phyloP scores from a whole-genome alignment of 1,139 yeast genomes.

The Pichia cactophila region DNA sequence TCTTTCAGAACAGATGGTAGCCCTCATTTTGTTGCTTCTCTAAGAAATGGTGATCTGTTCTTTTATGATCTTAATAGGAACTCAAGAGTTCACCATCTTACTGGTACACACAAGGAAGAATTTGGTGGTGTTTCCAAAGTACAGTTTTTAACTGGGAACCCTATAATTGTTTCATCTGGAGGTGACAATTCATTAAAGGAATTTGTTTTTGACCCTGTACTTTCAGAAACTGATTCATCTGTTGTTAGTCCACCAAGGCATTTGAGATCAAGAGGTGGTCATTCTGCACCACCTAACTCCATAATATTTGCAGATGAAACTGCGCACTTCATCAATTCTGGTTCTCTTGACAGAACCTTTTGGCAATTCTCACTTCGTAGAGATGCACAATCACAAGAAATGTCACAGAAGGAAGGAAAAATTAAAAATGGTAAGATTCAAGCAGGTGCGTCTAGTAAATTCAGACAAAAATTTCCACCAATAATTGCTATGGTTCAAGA shows the following conservation, averaged over 20 bases:
- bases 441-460: conserved; percentile 45
- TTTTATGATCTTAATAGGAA: conserved; percentile 75
- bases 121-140: conserved; percentile 79
- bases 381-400: conserved; percentile 93
- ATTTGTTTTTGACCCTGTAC: conserved; percentile 85
- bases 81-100: conserved; percentile 65
- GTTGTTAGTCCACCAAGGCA: conserved; percentile 87
- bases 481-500: conserved; percentile 67
- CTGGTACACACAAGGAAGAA: conserved; percentile 64
- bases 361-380: conserved; percentile 92
- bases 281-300: conserved; percentile 80
- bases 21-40: conserved; percentile 75
- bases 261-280: conserved; percentile 93
- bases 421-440: conserved; percentile 46
- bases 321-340: conserved; percentile 80
- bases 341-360: conserved; percentile 77
- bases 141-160: conserved; percentile 82
- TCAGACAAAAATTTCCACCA: conserved; percentile 68
- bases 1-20: conserved; percentile 93
- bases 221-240: conserved; percentile 56
- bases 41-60: conserved; percentile 72
- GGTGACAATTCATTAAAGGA: conserved; percentile 88
- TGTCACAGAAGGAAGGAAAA: conserved; percentile 70
- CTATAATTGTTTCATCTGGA: conserved; percentile 85
- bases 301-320: conserved; percentile 70